Evolutionary conservation across 2,329 filamentous ascomycete genomes (phyloP), one percentile per base, ranked within the genome.

Genomic region (Penicillium olsonii): DNA sequence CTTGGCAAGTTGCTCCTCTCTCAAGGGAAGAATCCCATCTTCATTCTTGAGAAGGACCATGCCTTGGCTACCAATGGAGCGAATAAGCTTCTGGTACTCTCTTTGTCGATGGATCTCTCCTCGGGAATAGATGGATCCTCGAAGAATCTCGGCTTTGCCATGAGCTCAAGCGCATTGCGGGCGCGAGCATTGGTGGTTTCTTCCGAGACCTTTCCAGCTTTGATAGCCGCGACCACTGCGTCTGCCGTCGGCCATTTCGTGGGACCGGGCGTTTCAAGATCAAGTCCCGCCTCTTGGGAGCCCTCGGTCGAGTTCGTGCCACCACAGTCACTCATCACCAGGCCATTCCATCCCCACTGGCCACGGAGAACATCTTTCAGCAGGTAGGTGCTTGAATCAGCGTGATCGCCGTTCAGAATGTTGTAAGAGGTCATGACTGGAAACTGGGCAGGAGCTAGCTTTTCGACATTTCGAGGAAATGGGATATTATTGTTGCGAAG

Each of bases 1-100:
- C 15, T 59, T 59, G n/a, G 22, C 14, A 29, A 42, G 26, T 9
- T 19, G 17, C 39, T 29, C 24, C 22, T 65, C 69, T 31, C 70
- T 59, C 34, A 81, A 64, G 0, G 87, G 87, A 1, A 91, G 73
- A 0, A 85, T 64, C 6, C 72, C 73, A 41, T 78, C 76, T 4
- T 87, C 78, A 61, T 91, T 91, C 70, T 90, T 89, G 20, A 90
- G 71, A 9, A 90, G 73, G 1, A 90, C 86, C 15, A 88, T 83
- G 14, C 82, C 82, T 62, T 88, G 84, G 11, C 81, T 79, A 37
- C 83, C 85, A 24, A 86, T 76, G 54, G 77, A 75, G n/a, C 87
- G 77, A 7, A 88, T 77, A 37, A 89, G 72, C 12, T 75, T 77
- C 1, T 82, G 78, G 31, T 82, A 82, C 62, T 85, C 80, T 0